Conservation (phyloP, 805 yeast species). For the Starmerella asiatica region DNA sequence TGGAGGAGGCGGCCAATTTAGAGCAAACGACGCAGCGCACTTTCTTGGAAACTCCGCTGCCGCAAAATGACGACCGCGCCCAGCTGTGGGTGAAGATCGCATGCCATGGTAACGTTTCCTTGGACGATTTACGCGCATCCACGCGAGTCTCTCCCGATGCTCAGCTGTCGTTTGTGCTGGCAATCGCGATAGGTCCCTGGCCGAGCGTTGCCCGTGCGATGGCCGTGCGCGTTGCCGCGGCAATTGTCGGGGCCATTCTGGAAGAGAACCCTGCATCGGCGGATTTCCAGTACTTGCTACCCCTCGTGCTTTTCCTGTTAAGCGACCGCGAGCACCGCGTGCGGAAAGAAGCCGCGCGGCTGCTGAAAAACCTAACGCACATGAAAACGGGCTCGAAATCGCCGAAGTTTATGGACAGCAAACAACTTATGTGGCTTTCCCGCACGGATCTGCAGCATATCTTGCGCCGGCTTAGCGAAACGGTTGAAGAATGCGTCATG, state of each 20-base stretch:
- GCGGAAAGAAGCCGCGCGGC: constrained; percentile 23
- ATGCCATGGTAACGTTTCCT: constrained; percentile 2
- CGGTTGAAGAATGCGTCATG: constrained; percentile 34
- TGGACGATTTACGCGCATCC: constrained; percentile 14
- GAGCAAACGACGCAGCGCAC: constrained; percentile 16
- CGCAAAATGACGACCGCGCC: constrained; percentile 12
- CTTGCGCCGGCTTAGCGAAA: constrained; percentile 29
- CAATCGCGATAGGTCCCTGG: constrained; percentile 27
- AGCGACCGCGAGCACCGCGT: constrained; percentile 26
- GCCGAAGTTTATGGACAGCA: constrained; percentile 5
- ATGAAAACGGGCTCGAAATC: constrained; percentile 20
- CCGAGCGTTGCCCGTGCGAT: constrained; percentile 28
- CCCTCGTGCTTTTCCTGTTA: constrained; percentile 25
- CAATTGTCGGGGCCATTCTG: constrained; percentile 12
- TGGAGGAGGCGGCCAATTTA: constrained; percentile 16
- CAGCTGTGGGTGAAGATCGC: constrained; percentile 20
- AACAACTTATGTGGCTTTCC: constrained; percentile 35
- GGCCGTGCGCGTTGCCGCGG: constrained; percentile 23
- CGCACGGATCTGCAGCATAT: constrained; percentile 50
- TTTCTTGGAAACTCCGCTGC: constrained; percentile 12
- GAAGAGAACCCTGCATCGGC: constrained; percentile 10
- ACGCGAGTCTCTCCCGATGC: constrained; percentile 19
- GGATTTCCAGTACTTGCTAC: constrained; percentile 29
- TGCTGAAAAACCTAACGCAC: constrained; percentile 12
- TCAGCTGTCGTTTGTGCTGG: constrained; percentile 26